Conservation (phyloP, 768 basidiomycete genomes). For the Ramaria sp. region DNA sequence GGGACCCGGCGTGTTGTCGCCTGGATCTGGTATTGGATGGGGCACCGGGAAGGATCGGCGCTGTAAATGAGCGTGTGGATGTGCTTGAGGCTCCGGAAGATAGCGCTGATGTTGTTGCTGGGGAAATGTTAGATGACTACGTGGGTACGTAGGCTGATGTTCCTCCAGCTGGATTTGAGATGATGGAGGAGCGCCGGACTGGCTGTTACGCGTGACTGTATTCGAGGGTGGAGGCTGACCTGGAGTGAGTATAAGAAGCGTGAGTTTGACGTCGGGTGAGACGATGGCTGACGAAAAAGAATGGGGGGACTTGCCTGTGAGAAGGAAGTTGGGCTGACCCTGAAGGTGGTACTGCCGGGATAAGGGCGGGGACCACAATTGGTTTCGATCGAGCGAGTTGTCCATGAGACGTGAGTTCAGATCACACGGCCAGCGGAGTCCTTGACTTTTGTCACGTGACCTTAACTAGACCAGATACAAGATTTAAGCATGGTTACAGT, state of each 20-base stretch:
- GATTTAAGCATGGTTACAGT: too few relatives aligned
- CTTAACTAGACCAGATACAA: not conserved
- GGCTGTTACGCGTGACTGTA: constrained; percentile 2
- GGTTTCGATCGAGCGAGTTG: constrained; percentile 10
- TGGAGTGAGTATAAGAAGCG: not conserved
- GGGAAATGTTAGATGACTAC: constrained; percentile 5
- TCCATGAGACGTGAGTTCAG: constrained; percentile 5
- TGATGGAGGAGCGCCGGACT: not conserved
- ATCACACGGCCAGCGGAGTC: constrained; percentile 5
- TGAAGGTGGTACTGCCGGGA: constrained; percentile 8
- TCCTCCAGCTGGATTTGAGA: constrained; percentile 9
- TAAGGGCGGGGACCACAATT: constrained; percentile 9
- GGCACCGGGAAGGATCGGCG: not conserved
- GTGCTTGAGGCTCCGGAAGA: not conserved
- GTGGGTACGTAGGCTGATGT: constrained; percentile 5
- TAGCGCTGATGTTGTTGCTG: constrained; percentile 2
- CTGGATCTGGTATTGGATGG: not conserved
- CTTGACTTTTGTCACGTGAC: not conserved
- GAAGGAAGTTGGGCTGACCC: constrained; percentile 7
- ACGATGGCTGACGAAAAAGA: not conserved
- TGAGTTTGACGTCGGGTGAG: not conserved
- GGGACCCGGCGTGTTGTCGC: constrained; percentile 8
- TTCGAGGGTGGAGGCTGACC: not conserved
- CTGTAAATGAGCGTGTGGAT: not conserved
- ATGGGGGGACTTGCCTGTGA: constrained; percentile 4